Evolutionary conservation across 768 basidiomycete species (phyloP), one percentile per base, ranked within the genome.

Genomic region (Boletellus sp.): DNA sequence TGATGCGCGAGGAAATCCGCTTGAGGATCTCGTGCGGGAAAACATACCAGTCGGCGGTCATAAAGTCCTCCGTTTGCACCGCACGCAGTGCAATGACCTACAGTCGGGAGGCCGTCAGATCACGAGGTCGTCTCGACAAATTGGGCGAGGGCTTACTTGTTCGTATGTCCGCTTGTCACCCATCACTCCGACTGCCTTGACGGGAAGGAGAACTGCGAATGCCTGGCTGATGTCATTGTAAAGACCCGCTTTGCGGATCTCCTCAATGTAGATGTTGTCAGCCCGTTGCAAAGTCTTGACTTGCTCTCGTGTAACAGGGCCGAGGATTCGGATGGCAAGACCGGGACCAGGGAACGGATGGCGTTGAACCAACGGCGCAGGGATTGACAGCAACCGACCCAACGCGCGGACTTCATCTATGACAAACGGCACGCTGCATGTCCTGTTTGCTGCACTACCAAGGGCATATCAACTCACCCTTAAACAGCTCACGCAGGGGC

Each of bases 21-120:
- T 87, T 84, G 51, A 99, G 72, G 11, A 98, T 83, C 37, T 87
- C 85, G 15, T 92, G 74, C 23, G 95, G 94, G 79, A 98, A 99
- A n/a, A 90, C 84, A 72, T 90, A 97, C 95, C 95, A 98, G 67
- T 98, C 95, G 32, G 96, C 96, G 13, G 96, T 99, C 96, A 99
- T 99, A 66, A 99, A 99, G 69, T 99, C 96, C 66, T 97, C 95
- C n/a, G 94, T 85, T 65, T 90, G 87, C 9, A 98, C 95, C 3
- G 96, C 96, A 44, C 96, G 83, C 46, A 99, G 76, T 1, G 92
- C 90, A 50, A 98, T 91, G 42, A 99, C 94, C 84, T 88, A 58
- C 23, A 28, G 24, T 35, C 3, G 9, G 23, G 13, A 33, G 45
- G 4, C 19, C 35, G 22, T 58, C 19, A 44, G 50, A 52, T 51